Conservation (phyloP, 495 filamentous ascomycete genomes). For the Echria macrotheca region DNA sequence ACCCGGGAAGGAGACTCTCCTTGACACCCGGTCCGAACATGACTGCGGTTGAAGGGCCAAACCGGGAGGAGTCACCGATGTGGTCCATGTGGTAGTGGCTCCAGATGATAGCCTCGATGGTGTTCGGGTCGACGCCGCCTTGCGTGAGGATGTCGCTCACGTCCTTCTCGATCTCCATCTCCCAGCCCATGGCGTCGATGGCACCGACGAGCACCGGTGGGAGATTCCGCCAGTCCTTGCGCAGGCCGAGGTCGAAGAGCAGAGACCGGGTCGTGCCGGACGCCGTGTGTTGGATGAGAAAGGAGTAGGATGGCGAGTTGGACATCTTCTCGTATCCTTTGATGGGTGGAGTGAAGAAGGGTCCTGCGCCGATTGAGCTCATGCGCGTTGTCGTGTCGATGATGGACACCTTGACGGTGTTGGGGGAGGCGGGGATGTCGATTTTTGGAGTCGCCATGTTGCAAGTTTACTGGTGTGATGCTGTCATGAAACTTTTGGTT, state of each 20-base stretch:
- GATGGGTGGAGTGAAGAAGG: constrained; percentile 5
- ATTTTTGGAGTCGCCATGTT: no score
- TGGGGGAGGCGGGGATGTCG: background rate
- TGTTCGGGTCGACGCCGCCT: constrained; percentile 34
- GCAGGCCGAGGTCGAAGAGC: constrained; percentile 55
- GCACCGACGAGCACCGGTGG: constrained; percentile 28
- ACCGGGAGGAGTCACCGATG: constrained; percentile 46
- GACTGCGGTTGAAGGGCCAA: constrained; percentile 43
- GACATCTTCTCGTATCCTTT: constrained; percentile 32
- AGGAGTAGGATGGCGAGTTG: constrained; percentile 42
- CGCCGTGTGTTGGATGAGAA: constrained; percentile 46
- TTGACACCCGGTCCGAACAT: constrained; percentile 54
- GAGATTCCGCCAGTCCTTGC: constrained; percentile 42
- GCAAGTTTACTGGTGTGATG: no score
- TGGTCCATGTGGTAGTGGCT: constrained; percentile 58
- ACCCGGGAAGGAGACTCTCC: constrained; percentile 40
- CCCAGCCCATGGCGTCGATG: constrained; percentile 11
- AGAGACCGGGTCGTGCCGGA: constrained; percentile 20
- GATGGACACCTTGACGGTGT: constrained; percentile 6
- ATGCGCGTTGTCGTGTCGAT: constrained; percentile 5
- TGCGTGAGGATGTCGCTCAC: constrained; percentile 47
- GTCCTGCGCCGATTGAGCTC: background rate
- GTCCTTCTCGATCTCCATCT: constrained; percentile 37
- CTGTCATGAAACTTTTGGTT: no score
- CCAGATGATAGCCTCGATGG: constrained; percentile 52